Percentiles rank a stretch among this genome's conserved stretches.
phyloP scores from a whole-genome alignment of 352 stramenopile genomes.

The Phytopythium chamaehyphon region DNA sequence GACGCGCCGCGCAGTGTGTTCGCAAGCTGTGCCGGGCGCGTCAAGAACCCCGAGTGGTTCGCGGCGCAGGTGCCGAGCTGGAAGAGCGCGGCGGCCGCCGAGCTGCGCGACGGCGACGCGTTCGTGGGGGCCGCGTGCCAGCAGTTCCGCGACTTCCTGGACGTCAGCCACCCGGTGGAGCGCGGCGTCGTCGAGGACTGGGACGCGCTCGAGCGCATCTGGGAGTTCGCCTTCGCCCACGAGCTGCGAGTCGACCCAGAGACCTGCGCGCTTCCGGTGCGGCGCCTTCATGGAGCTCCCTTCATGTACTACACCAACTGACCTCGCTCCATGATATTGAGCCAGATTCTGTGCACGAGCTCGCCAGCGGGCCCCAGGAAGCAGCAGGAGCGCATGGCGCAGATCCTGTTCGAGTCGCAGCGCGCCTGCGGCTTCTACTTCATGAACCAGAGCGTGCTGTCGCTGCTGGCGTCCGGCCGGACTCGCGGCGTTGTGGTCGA shows the following conservation, averaged over 20 bases:
- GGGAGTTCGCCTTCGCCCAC: slow-evolving; percentile 81
- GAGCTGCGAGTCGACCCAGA: slow-evolving; percentile 76
- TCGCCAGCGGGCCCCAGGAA: slow-evolving; percentile 50
- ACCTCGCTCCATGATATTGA: not conserved
- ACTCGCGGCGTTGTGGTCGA: slow-evolving; percentile 87
- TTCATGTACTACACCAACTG: not conserved
- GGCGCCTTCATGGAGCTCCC: no score
- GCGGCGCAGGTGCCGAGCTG: slow-evolving; percentile 46
- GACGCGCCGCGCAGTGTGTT: slow-evolving; percentile 79
- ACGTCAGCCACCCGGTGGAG: slow-evolving; percentile 71
- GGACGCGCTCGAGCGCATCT: slow-evolving; percentile 82
- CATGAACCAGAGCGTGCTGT: slow-evolving; percentile 81
- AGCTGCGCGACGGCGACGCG: slow-evolving; percentile 70
- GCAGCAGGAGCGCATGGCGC: slow-evolving; percentile 74
- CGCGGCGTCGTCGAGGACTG: slow-evolving; percentile 79
- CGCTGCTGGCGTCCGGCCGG: slow-evolving; percentile 81
- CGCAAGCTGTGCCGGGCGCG: slow-evolving; percentile 48
- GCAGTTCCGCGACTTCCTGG: slow-evolving; percentile 62
- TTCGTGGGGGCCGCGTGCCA: slow-evolving; percentile 63
- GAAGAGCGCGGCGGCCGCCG: slow-evolving; percentile 25
- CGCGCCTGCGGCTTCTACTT: slow-evolving; percentile 83
- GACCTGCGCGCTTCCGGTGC: slow-evolving; percentile 57
- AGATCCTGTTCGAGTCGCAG: slow-evolving; percentile 86
- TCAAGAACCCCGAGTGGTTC: slow-evolving; percentile 84
- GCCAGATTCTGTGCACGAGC: slow-evolving; percentile 64